Evolutionary conservation across 805 yeast genomes (phyloP).

Genomic region (Sugiyamaella qingdaonensis): DNA sequence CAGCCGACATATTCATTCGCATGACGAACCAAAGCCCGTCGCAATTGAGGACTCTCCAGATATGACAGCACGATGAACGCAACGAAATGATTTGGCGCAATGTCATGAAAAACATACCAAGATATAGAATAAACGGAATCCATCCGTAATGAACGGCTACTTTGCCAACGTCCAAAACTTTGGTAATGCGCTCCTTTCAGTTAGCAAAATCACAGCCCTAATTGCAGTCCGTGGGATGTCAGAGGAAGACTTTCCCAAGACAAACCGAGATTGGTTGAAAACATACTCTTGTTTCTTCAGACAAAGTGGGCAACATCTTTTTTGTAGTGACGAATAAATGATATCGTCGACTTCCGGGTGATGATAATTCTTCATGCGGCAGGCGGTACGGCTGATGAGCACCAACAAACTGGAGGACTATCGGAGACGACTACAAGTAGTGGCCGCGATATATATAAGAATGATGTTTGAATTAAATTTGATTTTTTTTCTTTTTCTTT

Average conservation of each 20-base stretch:
- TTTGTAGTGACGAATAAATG: neutral
- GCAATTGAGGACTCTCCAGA: neutral
- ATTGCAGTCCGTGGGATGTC: too few relatives aligned
- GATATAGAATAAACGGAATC: conserved; percentile 89
- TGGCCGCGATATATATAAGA: too few relatives aligned
- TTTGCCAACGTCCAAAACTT: conserved; percentile 75
- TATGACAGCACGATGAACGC: neutral
- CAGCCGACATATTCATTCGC: neutral
- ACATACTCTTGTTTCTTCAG: conserved; percentile 40
- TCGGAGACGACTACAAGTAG: too few relatives aligned
- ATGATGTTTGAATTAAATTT: too few relatives aligned
- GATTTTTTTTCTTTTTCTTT: too few relatives aligned
- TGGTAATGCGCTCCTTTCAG: conserved; percentile 75
- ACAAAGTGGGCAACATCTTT: conserved; percentile 25
- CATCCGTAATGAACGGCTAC: conserved; percentile 93
- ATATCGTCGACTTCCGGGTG: neutral
- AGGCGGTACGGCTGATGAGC: too few relatives aligned
- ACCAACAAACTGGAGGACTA: too few relatives aligned
- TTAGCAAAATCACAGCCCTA: conserved; percentile 1
- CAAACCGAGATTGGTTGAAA: neutral
- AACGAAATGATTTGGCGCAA: neutral
- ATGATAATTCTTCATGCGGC: conserved; percentile 2
- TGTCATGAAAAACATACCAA: conserved; percentile 48
- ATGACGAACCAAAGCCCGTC: too few relatives aligned
- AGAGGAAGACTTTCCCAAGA: neutral